Evolutionary conservation across 768 basidiomycete genomes (phyloP).

Genomic region (Pulveroboletus sp.): DNA sequence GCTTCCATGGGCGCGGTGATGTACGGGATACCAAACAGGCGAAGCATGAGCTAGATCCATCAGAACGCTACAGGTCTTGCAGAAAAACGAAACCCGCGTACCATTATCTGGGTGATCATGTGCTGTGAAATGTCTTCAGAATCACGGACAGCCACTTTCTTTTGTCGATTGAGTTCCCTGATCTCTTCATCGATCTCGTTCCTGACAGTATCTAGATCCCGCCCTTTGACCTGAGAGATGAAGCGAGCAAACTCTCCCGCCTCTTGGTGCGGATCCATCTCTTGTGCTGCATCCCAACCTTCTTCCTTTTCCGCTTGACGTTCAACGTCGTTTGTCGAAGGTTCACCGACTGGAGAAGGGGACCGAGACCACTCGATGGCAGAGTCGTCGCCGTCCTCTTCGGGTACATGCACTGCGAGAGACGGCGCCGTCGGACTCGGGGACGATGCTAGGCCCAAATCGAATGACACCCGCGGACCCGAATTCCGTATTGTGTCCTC

Average conservation of each 20-base stretch:
- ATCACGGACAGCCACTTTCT: conserved; percentile 87
- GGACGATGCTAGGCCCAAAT: conserved; percentile 5
- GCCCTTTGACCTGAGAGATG: conserved; percentile 86
- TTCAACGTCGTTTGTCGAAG: conserved; percentile 9
- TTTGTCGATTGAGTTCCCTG: conserved; percentile 69
- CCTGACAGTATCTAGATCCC: conserved; percentile 73
- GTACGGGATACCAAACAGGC: conserved; percentile 95
- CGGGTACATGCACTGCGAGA: not conserved
- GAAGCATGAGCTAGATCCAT: conserved; percentile 68
- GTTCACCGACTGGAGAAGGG: conserved; percentile 29
- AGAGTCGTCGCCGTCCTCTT: conserved; percentile 25
- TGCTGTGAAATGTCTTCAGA: conserved; percentile 94
- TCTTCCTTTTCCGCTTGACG: conserved; percentile 31
- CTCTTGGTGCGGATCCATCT: conserved; percentile 76
- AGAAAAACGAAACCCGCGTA: conserved; percentile 26
- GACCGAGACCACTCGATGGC: conserved; percentile 38
- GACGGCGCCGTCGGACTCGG: conserved; percentile 9
- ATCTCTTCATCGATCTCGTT: conserved; percentile 94
- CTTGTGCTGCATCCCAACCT: conserved; percentile 80
- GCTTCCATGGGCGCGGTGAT: conserved; percentile 99
- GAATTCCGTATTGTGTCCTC: not conserved
- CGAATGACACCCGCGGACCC: not conserved
- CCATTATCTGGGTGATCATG: conserved; percentile 86
- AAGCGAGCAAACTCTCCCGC: conserved; percentile 91
- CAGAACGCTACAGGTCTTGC: not conserved